Evolutionary conservation across 129 eudicot genomes (phyloP), one percentile per base, ranked within the genome.

Genomic region (Tanacetum coccineum): DNA sequence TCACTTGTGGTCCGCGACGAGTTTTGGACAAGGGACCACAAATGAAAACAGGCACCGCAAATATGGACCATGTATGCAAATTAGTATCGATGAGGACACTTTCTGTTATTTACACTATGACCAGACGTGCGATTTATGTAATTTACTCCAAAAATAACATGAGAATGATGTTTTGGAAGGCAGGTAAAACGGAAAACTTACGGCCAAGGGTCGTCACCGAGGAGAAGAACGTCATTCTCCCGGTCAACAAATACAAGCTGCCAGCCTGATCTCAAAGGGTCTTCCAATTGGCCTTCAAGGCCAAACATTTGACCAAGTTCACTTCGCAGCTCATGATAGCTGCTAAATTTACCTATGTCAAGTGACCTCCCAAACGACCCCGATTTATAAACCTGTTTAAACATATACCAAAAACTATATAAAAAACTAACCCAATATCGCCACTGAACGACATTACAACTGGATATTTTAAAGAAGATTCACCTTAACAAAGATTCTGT

Each of bases 261-360:
- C 97, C 97, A 90, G 97, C 97, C 97, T 90, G 97, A 90, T 90
- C 97, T 90, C 83, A 80, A 32, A 25, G 97, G 95, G 69, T 90
- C 96, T 76, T 91, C 96, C 84, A 91, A 80, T 54, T 87, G 87
- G 76, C 93, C 97, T 79, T 85, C 96, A 64, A 91, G 93, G 70
- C 95, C 96, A 72, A 91, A 91, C 93, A 87, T 78, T 36, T 82
- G 93, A 51, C 88, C 97, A 47, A 91, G 90, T 81, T 81, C 90
- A 76, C 93, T 73, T 15, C 97, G 85, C 76, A 91, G 81, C 85
- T 87, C 95, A 44, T 85, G 76, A 64, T 91, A 91, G 77, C 95
- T 87, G 86, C 93, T 91, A 64, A 87, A 85, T 64, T 91, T 87
- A 45, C 74, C 84, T 68, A 91, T 87, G 66, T 91, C 97, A 2